phyloP scores from a whole-genome alignment of 2,329 filamentous ascomycete species.

The Colletotrichum magnum region DNA sequence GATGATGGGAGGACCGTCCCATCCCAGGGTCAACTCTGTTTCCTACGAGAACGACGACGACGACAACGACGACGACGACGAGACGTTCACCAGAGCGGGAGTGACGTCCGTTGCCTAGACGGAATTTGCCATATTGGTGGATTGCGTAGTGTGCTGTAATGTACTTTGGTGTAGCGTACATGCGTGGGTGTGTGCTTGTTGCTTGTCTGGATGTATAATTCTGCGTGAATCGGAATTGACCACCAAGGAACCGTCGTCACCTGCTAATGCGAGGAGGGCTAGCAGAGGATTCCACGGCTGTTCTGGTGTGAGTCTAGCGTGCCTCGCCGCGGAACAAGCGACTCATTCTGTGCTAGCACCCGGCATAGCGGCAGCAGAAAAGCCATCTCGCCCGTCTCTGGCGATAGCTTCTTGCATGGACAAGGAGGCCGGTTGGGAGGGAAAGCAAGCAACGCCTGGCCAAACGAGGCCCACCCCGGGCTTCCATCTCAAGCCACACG shows the following conservation, averaged over 20 bases:
- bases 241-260: slow-evolving; percentile 11
- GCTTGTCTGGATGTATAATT: too few relatives aligned
- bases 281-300: slow-evolving; percentile 28
- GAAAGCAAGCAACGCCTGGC: slow-evolving; percentile 36
- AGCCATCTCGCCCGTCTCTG: slow-evolving; percentile 11
- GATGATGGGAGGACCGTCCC: slow-evolving; percentile 22
- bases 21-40: not conserved
- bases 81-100: not conserved
- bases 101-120: not conserved
- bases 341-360: slow-evolving; percentile 35
- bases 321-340: slow-evolving; percentile 33
- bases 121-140: not conserved
- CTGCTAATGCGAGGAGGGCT: not conserved
- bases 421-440: not conserved
- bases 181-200: too few relatives aligned
- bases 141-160: not conserved
- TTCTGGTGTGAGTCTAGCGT: slow-evolving; percentile 41
- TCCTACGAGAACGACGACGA: not conserved
- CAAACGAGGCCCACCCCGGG: not conserved
- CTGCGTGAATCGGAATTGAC: not conserved
- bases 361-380: slow-evolving; percentile 20
- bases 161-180: too few relatives aligned
- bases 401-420: slow-evolving; percentile 24
- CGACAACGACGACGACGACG: not conserved
- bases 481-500: slow-evolving; percentile 20